A percentile compares a stretch with the other conserved stretches of the same genome.
Conservation (phyloP, 768 basidiomycete species). For the Guyanaporus albipodus region DNA sequence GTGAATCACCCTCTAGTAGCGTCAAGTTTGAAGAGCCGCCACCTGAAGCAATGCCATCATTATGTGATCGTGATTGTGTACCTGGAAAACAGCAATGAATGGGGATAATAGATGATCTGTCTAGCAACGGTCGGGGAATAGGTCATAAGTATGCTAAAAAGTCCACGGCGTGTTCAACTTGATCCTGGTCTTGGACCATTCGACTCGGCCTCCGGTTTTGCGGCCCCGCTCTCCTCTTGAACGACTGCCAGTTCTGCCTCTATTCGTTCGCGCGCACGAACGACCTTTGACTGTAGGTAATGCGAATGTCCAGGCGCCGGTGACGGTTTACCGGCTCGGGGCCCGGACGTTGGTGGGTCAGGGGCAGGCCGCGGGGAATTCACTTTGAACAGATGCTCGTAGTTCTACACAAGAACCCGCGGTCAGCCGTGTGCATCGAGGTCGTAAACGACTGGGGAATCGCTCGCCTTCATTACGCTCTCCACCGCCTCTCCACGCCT, state of each 20-base stretch:
- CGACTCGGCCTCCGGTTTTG: conserved; percentile 19
- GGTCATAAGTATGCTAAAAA: conserved; percentile 6
- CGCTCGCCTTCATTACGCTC: conserved; percentile 64
- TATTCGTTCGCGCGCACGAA: conserved; percentile 90
- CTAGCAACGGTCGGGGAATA: conserved; percentile 18
- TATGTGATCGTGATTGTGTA: conserved; percentile 13
- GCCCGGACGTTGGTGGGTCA: conserved; percentile 38
- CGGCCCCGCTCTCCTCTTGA: conserved; percentile 22
- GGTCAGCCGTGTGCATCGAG: not conserved
- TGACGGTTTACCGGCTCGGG: conserved; percentile 39
- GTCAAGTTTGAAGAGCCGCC: too few relatives aligned
- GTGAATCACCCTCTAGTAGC: too few relatives aligned
- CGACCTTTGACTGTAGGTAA: conserved; percentile 97
- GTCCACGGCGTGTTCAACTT: conserved; percentile 15
- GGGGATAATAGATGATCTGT: conserved; percentile 23
- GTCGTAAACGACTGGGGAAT: not conserved
- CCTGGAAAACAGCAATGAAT: conserved; percentile 23
- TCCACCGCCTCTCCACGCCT: conserved; percentile 72
- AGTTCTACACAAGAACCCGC: conserved; percentile 52
- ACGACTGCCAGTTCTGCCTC: conserved; percentile 67
- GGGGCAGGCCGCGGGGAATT: conserved; percentile 71
- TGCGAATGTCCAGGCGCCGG: conserved; percentile 62
- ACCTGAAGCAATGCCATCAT: not conserved
- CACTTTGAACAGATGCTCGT: conserved; percentile 88
- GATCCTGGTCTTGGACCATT: conserved; percentile 18